Evolutionary conservation across 306 rosid genomes (phyloP).

Genomic region (Castanopsis chinensis): DNA sequence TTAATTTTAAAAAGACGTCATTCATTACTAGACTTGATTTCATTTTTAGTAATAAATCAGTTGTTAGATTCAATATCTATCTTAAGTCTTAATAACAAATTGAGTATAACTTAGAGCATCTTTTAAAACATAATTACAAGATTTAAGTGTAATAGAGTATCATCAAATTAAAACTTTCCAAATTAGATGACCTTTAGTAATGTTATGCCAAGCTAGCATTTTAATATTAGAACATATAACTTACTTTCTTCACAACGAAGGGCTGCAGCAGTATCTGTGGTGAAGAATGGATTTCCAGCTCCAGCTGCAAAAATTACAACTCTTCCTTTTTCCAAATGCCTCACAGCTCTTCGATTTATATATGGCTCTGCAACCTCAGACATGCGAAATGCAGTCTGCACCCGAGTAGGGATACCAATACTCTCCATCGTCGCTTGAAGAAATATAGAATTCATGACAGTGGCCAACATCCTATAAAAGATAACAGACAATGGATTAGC

Average conservation of each 20-base stretch:
- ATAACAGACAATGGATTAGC: constrained; percentile 1
- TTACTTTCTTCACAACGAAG: constrained; percentile 96
- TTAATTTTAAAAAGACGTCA: not conserved
- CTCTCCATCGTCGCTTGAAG: constrained; percentile 99
- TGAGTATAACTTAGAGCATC: not conserved
- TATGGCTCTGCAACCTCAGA: constrained; percentile 99
- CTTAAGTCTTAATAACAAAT: not conserved
- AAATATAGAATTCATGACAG: constrained; percentile 96
- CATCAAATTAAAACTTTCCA: not conserved
- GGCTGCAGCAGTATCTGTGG: constrained; percentile 97
- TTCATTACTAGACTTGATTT: not conserved
- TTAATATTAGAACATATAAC: constrained; percentile 15
- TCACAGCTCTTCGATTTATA: constrained; percentile 90
- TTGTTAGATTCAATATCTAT: not conserved
- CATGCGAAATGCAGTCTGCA: constrained; percentile 98
- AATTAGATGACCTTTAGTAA: not conserved
- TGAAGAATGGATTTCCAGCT: constrained; percentile 95
- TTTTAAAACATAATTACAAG: not conserved
- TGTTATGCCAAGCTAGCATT: not conserved
- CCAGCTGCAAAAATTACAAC: constrained; percentile 99
- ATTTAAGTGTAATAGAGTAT: not conserved
- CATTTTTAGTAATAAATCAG: not conserved
- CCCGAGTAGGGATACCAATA: constrained; percentile 98
- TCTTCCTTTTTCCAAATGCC: constrained; percentile 96
- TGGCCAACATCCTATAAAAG: constrained; percentile 84